Base-by-base conservation (phyloP, 192 early-diverging fungal genomes). In the Dissophora ornata region DNA sequence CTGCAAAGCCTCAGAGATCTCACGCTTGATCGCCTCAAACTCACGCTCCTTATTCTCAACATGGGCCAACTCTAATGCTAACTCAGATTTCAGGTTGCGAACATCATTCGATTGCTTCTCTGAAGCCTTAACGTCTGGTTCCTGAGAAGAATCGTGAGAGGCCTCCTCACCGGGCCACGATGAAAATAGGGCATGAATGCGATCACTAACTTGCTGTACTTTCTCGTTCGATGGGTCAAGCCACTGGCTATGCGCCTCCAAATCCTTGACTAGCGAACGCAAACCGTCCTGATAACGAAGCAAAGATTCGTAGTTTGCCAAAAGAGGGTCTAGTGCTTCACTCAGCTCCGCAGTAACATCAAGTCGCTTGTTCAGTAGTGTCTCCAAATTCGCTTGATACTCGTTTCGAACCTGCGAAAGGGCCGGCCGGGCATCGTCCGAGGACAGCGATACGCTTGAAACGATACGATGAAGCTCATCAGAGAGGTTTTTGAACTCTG, bases 221-320 rank as follows among this genome's bases (percentile, higher is more conserved):
- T 63, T 63, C 36, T 67, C 58, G 26, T 60, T 57, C 12, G 57
- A 30, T 7, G 41, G 40, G 15, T 58, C 49, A 22, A 75, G 28
- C 63, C 73, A 67, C 9, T 51, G 45, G 2, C 25, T 28, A 22
- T 67, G 51, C 15, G 30, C 30, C 32, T 32, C 38, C 38, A 77
- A 25, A 30, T 62, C 53, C 28, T 18, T 45, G 21, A 21, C 52
- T 9, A 57, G 24, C 25, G 33, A 21, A 10, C 73, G 63, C 30
- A 77, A 49, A 2, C 73, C 58, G 13, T 77, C 46, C 18, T 77
- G 73, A 32, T 77, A 77, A 7, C n/a, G 19, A 8, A 77, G 59
- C 8, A 77, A 46, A 4, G 44, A 21, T 9, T 57, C 42, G 22
- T 61, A 67, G 6, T 56, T 58, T 21, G 1, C 32, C 58, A 77